Evolutionary conservation across 164 flowering plant genomes (phyloP).

Genomic region (Litsea cubeba): DNA sequence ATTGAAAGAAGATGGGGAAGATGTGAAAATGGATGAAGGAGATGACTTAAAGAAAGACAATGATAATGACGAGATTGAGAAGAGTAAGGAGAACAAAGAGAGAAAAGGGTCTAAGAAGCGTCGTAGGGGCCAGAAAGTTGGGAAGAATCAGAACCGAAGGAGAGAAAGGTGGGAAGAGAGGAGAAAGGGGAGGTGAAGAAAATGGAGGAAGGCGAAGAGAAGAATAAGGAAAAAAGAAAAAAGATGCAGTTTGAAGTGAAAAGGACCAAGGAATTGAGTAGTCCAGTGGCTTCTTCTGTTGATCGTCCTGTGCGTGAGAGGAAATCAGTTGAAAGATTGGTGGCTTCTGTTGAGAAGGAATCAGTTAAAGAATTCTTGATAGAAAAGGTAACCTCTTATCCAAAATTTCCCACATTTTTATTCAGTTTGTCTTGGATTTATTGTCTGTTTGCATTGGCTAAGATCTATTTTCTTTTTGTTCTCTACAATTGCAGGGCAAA

Average conservation of each 20-base stretch:
- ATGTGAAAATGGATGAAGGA: background rate
- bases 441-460: background rate
- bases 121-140: too few species aligned
- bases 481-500: slow-evolving; percentile 55
- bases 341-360: slow-evolving; percentile 61
- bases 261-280: slow-evolving; percentile 33
- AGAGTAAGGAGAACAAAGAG: slow-evolving; percentile 5
- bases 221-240: slow-evolving; percentile 20
- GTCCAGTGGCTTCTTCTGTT: slow-evolving; percentile 34
- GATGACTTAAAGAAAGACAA: background rate
- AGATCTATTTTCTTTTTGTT: background rate
- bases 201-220: slow-evolving; percentile 4
- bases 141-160: slow-evolving; percentile 18
- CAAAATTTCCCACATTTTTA: background rate
- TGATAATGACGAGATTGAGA: slow-evolving; percentile 12
- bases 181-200: slow-evolving; percentile 15
- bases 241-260: slow-evolving; percentile 24
- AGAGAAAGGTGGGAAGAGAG: slow-evolving; percentile 14
- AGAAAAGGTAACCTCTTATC: slow-evolving; percentile 46
- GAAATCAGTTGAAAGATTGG: slow-evolving; percentile 58
- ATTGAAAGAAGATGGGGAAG: too few species aligned
- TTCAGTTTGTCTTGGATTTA: background rate
- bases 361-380: slow-evolving; percentile 49
- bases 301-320: slow-evolving; percentile 66
- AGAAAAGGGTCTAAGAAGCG: too few species aligned